Evolutionary conservation across 805 yeast genomes (phyloP).

Genomic region (Phaffomyces opuntiae): DNA sequence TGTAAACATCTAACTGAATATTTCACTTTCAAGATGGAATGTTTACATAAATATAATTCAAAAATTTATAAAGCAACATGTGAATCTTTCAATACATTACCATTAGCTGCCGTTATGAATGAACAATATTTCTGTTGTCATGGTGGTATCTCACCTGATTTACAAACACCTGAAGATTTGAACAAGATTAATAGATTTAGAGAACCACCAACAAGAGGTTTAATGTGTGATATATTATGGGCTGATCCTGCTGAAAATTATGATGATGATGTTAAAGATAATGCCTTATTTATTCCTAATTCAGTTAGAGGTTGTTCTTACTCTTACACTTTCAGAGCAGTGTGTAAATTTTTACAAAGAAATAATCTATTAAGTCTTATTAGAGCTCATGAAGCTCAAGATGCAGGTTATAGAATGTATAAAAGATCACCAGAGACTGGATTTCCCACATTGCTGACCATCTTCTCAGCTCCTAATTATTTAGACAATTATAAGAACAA

Average conservation of each 20-base stretch:
- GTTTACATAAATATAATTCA: conserved; percentile 71
- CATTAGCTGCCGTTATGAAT: conserved; percentile 90
- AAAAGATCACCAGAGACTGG: conserved; percentile 76
- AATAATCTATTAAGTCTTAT: conserved; percentile 79
- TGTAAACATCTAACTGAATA: conserved; percentile 89
- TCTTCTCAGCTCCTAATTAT: conserved; percentile 94
- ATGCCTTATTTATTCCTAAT: conserved; percentile 50
- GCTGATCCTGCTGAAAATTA: conserved; percentile 92
- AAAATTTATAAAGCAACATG: conserved; percentile 67
- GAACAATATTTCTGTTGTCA: conserved; percentile 93
- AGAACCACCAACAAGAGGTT: conserved; percentile 89
- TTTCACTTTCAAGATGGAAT: conserved; percentile 88
- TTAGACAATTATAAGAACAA: conserved; percentile 88
- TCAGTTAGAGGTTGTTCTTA: conserved; percentile 87
- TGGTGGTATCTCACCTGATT: conserved; percentile 90
- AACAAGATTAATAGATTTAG: conserved; percentile 68
- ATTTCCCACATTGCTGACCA: conserved; percentile 83
- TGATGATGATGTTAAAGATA: conserved; percentile 53
- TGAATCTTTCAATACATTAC: conserved; percentile 76
- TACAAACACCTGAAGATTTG: conserved; percentile 63
- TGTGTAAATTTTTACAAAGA: conserved; percentile 68
- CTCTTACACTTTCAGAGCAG: conserved; percentile 72
- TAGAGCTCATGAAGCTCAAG: conserved; percentile 97
- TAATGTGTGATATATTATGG: conserved; percentile 95
- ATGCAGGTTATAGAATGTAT: conserved; percentile 94